Percentiles rank a stretch among this genome's conserved stretches.
Conservation (phyloP, 768 basidiomycete species). For the Mycena rebaudengoi region DNA sequence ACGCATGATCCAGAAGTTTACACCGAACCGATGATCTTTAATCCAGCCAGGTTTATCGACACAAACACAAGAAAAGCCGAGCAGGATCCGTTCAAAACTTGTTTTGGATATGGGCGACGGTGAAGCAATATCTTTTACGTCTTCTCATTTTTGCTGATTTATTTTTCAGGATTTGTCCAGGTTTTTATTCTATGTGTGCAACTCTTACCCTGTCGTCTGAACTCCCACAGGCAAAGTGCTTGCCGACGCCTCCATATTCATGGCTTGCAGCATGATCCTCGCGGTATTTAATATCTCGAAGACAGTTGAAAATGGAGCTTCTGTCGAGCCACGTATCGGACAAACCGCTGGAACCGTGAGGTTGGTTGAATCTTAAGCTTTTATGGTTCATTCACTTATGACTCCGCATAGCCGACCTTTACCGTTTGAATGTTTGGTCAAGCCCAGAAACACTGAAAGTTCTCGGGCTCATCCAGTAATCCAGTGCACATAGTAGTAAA, state of each 20-base stretch:
- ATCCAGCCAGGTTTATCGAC: constrained; percentile 28
- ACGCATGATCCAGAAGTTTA: constrained; percentile 30
- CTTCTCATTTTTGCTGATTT: background rate
- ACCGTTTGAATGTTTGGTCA: too few species aligned
- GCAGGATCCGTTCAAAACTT: constrained; percentile 44
- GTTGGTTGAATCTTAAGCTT: too few species aligned
- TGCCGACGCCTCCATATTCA: background rate
- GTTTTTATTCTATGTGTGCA: background rate
- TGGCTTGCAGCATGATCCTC: constrained; percentile 7
- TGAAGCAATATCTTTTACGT: background rate
- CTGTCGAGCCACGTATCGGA: background rate
- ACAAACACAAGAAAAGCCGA: constrained; percentile 30
- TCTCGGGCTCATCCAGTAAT: too few species aligned
- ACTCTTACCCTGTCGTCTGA: too few species aligned
- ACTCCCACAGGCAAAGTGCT: constrained; percentile 6
- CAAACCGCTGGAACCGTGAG: constrained; percentile 6
- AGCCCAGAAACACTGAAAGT: too few species aligned
- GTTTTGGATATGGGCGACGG: constrained; percentile 59
- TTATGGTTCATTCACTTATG: too few species aligned
- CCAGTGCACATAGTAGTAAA: too few species aligned
- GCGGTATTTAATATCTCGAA: constrained; percentile 15
- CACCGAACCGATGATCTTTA: constrained; percentile 29
- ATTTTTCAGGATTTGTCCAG: constrained; percentile 6
- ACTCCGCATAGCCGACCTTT: too few species aligned
- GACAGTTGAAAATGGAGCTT: background rate